Evolutionary conservation across 2,329 filamentous ascomycete species (phyloP).

Genomic region (Venturia pyrina): DNA sequence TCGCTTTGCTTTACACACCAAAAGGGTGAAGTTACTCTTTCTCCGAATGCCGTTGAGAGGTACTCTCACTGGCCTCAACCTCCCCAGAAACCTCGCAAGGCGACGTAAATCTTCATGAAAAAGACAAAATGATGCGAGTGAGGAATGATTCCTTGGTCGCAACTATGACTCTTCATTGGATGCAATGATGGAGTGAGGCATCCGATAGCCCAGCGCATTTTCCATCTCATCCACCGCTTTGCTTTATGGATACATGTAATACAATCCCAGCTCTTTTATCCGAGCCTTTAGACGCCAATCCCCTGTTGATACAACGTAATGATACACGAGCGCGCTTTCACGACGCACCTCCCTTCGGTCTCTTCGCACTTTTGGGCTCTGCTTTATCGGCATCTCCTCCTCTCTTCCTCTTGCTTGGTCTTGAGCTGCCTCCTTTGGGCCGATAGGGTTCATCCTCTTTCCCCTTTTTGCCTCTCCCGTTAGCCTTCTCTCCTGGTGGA

Average conservation of each 20-base stretch:
- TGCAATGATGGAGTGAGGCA: too few relatives aligned
- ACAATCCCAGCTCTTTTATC: background rate
- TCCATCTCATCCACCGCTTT: background rate
- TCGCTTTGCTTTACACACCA: too few relatives aligned
- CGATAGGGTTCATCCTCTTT: constrained; percentile 36
- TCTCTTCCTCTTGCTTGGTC: constrained; percentile 31
- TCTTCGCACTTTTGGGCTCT: background rate
- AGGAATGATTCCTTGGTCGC: too few relatives aligned
- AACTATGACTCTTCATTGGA: too few relatives aligned
- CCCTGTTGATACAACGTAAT: background rate
- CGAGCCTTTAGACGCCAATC: background rate
- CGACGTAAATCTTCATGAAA: too few relatives aligned
- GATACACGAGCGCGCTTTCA: background rate
- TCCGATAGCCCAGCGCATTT: too few relatives aligned
- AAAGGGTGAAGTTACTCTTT: too few relatives aligned
- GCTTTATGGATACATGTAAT: background rate
- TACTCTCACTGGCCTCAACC: too few relatives aligned
- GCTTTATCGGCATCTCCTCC: constrained; percentile 1
- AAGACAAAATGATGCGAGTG: too few relatives aligned
- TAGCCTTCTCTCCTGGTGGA: constrained; percentile 20
- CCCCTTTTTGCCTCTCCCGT: constrained; percentile 23
- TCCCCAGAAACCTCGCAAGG: too few relatives aligned
- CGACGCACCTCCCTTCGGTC: background rate
- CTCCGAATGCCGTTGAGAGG: too few relatives aligned
- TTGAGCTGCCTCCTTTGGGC: constrained; percentile 37